A percentile compares a stretch with the other conserved stretches of the same genome.
Evolutionary conservation across 768 basidiomycete genomes (phyloP).

Genomic region (Mycena galericulata): DNA sequence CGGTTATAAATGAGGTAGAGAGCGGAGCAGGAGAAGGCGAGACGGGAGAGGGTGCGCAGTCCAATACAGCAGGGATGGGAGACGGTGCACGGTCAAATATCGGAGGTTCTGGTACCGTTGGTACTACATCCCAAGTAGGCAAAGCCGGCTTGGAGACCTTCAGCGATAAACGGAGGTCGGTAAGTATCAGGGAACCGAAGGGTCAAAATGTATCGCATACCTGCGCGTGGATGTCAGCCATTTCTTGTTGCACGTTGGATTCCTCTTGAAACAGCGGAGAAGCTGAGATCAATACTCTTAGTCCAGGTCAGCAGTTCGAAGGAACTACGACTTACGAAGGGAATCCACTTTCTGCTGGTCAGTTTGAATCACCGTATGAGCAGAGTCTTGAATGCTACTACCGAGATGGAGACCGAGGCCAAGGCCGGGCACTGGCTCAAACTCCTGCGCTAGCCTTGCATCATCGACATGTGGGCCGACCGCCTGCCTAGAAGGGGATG

Average conservation of each 20-base stretch:
- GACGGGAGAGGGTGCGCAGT: no score
- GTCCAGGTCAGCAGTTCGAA: neutral
- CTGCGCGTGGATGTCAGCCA: neutral
- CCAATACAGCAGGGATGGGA: no score
- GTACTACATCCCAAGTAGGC: conserved; percentile 27
- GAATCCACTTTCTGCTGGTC: neutral
- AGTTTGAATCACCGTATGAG: neutral
- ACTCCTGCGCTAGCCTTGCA: neutral
- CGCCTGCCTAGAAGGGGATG: neutral
- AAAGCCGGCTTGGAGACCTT: neutral
- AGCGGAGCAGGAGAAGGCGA: conserved; percentile 13
- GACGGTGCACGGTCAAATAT: neutral
- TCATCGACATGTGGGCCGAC: neutral
- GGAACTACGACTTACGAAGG: neutral
- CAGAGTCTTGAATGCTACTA: neutral
- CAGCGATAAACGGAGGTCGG: neutral
- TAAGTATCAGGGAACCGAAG: neutral
- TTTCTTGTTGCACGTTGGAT: neutral
- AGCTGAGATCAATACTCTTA: conserved; percentile 8
- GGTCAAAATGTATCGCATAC: neutral
- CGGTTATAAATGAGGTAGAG: neutral
- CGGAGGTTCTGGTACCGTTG: neutral
- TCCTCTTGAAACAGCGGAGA: conserved; percentile 1
- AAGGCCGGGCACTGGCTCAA: neutral
- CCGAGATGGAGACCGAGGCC: no score